These are phyloP conservation scores for Thalassiosira oceanica DNA, from an alignment of 352 stramenopile genomes.

Conservation along the genomic window DNA sequence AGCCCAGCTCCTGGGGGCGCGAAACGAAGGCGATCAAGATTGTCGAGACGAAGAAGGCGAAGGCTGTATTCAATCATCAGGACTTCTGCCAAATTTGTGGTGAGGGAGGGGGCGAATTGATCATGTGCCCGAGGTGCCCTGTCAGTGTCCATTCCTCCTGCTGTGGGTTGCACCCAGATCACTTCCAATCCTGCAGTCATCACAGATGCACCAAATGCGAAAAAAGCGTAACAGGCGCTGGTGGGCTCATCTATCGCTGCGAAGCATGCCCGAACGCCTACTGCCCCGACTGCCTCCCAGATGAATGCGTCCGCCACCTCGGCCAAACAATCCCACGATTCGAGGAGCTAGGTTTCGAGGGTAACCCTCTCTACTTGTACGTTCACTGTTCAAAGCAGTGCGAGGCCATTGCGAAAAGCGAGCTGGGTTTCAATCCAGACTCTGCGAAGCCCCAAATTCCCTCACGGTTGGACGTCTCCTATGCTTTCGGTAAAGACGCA, in stretches of 20 bases:
- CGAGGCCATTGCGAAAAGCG: constrained; percentile 40
- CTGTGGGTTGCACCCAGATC: constrained; percentile 30
- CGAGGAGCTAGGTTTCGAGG: constrained; percentile 70
- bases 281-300: constrained; percentile 81
- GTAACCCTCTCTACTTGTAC: constrained; percentile 64
- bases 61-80: constrained; percentile 29
- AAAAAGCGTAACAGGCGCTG: constrained; percentile 54
- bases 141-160: constrained; percentile 56
- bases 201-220: constrained; percentile 71
- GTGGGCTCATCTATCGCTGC: constrained; percentile 82
- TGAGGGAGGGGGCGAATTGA: constrained; percentile 48
- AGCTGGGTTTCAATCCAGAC: constrained; percentile 49
- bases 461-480: constrained; percentile 42
- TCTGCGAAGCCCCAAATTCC: constrained; percentile 31
- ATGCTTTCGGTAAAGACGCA: constrained; percentile 49
- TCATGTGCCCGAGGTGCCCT: constrained; percentile 61
- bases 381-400: constrained; percentile 70
- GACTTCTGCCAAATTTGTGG: constrained; percentile 63
- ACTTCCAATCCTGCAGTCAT: constrained; percentile 74
- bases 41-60: constrained; percentile 30
- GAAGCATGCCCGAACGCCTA: constrained; percentile 69
- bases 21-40: constrained; percentile 32
- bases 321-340: constrained; percentile 52
- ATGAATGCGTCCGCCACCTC: constrained; percentile 56
- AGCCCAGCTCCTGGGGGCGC: constrained; percentile 52